phyloP scores from a whole-genome alignment of 2,329 filamentous ascomycete species.

The Berkeleyomyces basicola region DNA sequence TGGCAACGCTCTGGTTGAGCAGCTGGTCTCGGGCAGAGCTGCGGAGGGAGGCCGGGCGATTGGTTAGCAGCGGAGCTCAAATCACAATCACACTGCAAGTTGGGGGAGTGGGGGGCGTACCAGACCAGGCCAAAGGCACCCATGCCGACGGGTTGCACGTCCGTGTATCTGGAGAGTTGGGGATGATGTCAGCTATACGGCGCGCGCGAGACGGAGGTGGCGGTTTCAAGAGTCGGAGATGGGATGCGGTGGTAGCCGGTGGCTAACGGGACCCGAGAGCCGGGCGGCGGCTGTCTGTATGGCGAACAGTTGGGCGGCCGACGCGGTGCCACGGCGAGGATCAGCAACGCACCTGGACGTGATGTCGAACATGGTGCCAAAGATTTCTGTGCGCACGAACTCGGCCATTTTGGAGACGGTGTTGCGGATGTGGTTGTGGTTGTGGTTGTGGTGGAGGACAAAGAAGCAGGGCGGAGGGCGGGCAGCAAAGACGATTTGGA shows the following conservation, averaged over 20 bases:
- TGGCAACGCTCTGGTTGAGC: conserved; percentile 87
- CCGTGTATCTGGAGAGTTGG: conserved; percentile 57
- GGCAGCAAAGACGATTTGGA: conserved; percentile 9
- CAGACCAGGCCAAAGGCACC: conserved; percentile 96
- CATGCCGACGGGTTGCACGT: conserved; percentile 97
- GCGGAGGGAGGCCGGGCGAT: conserved; percentile 5
- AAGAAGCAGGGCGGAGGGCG: background rate
- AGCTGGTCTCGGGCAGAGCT: conserved; percentile 97
- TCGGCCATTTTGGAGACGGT: conserved; percentile 64
- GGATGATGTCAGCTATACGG: background rate
- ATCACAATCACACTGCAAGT: background rate
- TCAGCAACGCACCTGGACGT: conserved; percentile 61
- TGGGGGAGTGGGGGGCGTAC: conserved; percentile 34
- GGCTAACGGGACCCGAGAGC: background rate
- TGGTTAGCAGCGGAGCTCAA: background rate
- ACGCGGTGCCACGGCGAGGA: background rate
- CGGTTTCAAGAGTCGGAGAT: background rate
- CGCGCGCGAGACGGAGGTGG: background rate
- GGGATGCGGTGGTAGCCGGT: background rate
- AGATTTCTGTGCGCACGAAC: conserved; percentile 98
- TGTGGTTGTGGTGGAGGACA: background rate
- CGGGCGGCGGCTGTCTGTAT: background rate
- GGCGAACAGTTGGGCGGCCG: background rate
- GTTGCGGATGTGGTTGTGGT: conserved; percentile 9
- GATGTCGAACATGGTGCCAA: conserved; percentile 98